Evolutionary conservation across 202 grass and related monocot species (phyloP), one percentile per base, ranked within the genome.

Genomic region (Zoysia matrella): DNA sequence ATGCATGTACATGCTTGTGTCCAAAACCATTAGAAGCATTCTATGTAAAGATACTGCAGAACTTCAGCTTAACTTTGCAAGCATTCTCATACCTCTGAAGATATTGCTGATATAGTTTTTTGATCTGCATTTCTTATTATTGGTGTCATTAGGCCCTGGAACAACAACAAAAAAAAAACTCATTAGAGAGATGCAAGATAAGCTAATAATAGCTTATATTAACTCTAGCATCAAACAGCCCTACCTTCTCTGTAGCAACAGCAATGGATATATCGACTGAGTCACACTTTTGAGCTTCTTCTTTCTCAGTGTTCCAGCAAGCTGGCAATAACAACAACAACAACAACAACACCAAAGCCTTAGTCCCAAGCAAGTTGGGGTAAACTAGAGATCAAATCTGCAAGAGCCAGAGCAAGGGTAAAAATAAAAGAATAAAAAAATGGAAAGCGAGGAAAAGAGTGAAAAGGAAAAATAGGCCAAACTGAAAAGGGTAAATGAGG

Each of bases 101-200:
- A 98, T 90, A 98, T 95, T 87, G 83, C 87, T 82, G 96, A 92
- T 85, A 98, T 83, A 51, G 92, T 90, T 74, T 93, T 98, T 84
- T 98, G 89, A 88, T 98, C 96, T 36, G 92, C 96, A 87, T 95
- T 98, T 78, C 89, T 89, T 83, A 98, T 84, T 77, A 95, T 98
- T 58, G 92, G 96, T 85, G 96, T 98, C 92, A 98, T 98, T 81
- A 98, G 80, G 53, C 96, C 96, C 92, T 95, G 84, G 18, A 76
- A 47, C 86, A 82, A 73, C 71, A 30, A 30, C 22, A 30, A 30
- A 30, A 71, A 30, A 30, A 30, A 52, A 13, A 8, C 49, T 73
- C 16, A 78, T 82, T 81, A 88, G 47, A 52, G 63, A 60, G 22
- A 30, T 30, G 22, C 56, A 78, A 71, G 30, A 71, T 55, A 80